Base-by-base conservation (phyloP, 164 flowering plant species). In the Kalanchoe fedtschenkoi region DNA sequence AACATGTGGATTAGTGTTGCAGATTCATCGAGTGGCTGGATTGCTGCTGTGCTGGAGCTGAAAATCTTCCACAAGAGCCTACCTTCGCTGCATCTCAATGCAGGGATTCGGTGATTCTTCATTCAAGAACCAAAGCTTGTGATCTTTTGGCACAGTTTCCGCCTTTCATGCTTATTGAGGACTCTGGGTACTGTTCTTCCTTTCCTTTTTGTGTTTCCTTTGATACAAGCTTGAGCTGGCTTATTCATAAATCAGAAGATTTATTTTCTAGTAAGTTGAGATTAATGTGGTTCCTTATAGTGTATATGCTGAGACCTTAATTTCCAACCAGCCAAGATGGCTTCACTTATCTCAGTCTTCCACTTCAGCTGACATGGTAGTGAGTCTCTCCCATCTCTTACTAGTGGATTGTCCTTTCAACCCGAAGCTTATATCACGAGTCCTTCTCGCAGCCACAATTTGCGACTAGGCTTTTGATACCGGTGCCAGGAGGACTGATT, bases 11-110 rank as follows among this genome's bases (percentile, higher is more conserved):
- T 30, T 43, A 15, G 39, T 33, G 28, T 5, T 33, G 21, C 62
- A 89, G 92, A 75, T 79, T 69, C 61, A 58, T 91, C 60, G 88
- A 86, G 74, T 83, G 79, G 84, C 58, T 76, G 74, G 81, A 80
- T 46, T 89, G 96, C 60, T 85, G 88, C 64, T 92, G 96, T 71
- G 81, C 73, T 67, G 96, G 96, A 66, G 59, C 72, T 68, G 82
- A 83, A 8, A 63, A 44, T 3, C 63, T 16, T 14, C 28, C 13
- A 24, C 34, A 67, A 15, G 67, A 60, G 60, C 77, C 82, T 33
- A 78, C 72, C 51, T 74, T 83, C 35, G 62, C 71, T 13, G 58
- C 60, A 17, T 35, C 65, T 69, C 68, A 76, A 65, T 91, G 92
- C 72, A 85, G 84, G 66, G 98, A 91, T 72, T 66, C 71, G 24